phyloP scores from a whole-genome alignment of 352 stramenopile species.

The Globisporangium solare region DNA sequence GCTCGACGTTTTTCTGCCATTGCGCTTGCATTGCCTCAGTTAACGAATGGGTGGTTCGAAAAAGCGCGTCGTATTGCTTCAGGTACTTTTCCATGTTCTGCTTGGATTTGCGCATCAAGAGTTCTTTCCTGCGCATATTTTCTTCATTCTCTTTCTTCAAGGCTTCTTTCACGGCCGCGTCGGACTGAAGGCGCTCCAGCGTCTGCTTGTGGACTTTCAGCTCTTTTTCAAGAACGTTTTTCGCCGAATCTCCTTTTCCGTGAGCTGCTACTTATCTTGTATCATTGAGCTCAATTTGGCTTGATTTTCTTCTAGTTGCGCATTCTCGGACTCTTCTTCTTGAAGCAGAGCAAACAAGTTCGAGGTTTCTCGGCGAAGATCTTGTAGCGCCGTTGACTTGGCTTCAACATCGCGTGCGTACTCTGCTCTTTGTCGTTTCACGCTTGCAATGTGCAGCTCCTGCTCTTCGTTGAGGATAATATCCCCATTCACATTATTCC shows the following conservation, averaged over 20 bases:
- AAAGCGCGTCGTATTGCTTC: conserved; percentile 82
- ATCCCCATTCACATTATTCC: conserved; percentile 18
- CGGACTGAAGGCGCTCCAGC: conserved; percentile 42
- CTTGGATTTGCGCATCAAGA: conserved; percentile 73
- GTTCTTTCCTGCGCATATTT: conserved; percentile 60
- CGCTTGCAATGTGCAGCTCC: conserved; percentile 57
- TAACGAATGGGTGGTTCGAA: conserved; percentile 68
- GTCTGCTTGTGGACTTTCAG: conserved; percentile 66
- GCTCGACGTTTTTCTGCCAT: conserved; percentile 80
- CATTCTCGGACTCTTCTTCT: conserved; percentile 60
- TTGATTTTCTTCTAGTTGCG: conserved; percentile 50
- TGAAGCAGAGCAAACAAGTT: conserved; percentile 59
- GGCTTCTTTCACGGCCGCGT: conserved; percentile 35
- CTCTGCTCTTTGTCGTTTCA: conserved; percentile 70
- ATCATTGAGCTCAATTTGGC: conserved; percentile 37
- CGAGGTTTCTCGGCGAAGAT: conserved; percentile 57
- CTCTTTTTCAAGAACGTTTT: conserved; percentile 61
- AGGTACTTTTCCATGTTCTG: conserved; percentile 88
- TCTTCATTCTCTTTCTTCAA: conserved; percentile 57
- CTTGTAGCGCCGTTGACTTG: conserved; percentile 61
- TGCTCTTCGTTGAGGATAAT: conserved; percentile 68
- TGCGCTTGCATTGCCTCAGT: conserved; percentile 78
- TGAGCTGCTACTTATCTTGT: conserved; percentile 54
- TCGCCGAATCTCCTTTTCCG: conserved; percentile 63
- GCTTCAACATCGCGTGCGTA: conserved; percentile 64